Evolutionary conservation across 805 yeast genomes (phyloP).

Genomic region (Barnettozyma wickerhamii): DNA sequence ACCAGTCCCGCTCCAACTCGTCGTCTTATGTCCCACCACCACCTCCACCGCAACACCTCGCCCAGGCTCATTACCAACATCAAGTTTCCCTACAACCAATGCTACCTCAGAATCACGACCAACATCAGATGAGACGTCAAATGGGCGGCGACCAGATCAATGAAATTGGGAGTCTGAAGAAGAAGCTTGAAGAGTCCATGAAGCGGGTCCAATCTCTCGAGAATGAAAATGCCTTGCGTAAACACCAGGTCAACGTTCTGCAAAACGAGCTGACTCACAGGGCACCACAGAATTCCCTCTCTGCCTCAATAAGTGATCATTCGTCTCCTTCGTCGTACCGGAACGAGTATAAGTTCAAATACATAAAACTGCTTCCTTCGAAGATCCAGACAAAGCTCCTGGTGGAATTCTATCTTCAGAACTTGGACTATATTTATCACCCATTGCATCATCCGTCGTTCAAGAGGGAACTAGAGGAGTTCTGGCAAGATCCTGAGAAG

Average conservation of each 20-base stretch:
- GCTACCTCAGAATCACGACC: constrained; percentile 1
- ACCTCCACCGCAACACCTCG: constrained; percentile 6
- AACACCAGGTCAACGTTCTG: constrained; percentile 7
- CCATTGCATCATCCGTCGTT: constrained; percentile 28
- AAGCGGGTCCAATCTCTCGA: constrained; percentile 16
- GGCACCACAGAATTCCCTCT: background rate
- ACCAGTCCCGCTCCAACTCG: too few relatives aligned
- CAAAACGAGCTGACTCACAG: constrained; percentile 10
- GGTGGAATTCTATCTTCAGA: constrained; percentile 25
- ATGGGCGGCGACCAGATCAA: background rate
- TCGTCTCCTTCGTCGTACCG: background rate
- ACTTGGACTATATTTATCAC: constrained; percentile 28
- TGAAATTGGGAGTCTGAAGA: constrained; percentile 7
- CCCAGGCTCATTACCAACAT: background rate
- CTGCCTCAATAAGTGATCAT: constrained; percentile 3
- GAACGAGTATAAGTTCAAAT: constrained; percentile 18
- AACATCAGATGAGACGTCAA: background rate
- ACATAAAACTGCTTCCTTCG: constrained; percentile 20
- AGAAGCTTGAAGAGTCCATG: constrained; percentile 15
- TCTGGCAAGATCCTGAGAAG: constrained; percentile 19
- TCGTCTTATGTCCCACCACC: background rate
- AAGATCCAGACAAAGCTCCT: constrained; percentile 22
- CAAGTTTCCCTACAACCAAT: constrained; percentile 1
- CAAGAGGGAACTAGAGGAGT: constrained; percentile 12
- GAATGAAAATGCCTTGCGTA: constrained; percentile 11